Conservation (phyloP, 371 early-diverging fungal genomes). For the Chytridiales sp. region DNA sequence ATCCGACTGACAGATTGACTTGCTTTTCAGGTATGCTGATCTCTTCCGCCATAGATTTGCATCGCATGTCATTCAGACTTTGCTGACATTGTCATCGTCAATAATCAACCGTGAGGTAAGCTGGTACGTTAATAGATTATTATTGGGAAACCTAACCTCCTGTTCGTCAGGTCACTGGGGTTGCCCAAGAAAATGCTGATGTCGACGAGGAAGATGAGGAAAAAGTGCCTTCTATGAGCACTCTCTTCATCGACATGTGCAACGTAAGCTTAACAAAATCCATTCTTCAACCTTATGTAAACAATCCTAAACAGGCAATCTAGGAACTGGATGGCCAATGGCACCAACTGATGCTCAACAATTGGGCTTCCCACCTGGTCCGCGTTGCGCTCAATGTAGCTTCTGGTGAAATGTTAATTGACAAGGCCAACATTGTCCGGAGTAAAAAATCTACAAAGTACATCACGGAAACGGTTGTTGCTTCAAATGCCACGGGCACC, state of each 20-base stretch:
- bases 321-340: slow-evolving; percentile 64
- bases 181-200: slow-evolving; percentile 38
- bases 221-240: slow-evolving; percentile 63
- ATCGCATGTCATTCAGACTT: slow-evolving; percentile 81
- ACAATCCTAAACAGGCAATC: slow-evolving; percentile 6
- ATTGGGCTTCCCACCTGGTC: slow-evolving; percentile 75
- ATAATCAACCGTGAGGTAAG: slow-evolving; percentile 70
- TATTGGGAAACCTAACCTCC: background rate
- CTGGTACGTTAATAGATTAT: background rate
- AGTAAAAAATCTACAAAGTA: slow-evolving; percentile 55
- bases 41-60: slow-evolving; percentile 81
- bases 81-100: slow-evolving; percentile 68
- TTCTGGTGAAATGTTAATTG: slow-evolving; percentile 52
- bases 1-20: background rate
- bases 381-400: slow-evolving; percentile 68
- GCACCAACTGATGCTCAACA: slow-evolving; percentile 64
- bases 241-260: slow-evolving; percentile 62
- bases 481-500: no score
- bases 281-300: background rate
- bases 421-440: slow-evolving; percentile 26
- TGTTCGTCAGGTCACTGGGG: slow-evolving; percentile 7
- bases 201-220: slow-evolving; percentile 41
- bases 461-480: slow-evolving; percentile 57
- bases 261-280: slow-evolving; percentile 27
- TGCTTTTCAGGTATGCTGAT: slow-evolving; percentile 52